These are phyloP conservation scores for Neurospora sp. DNA, from an alignment of 495 filamentous ascomycete genomes.

Conservation along the genomic window DNA sequence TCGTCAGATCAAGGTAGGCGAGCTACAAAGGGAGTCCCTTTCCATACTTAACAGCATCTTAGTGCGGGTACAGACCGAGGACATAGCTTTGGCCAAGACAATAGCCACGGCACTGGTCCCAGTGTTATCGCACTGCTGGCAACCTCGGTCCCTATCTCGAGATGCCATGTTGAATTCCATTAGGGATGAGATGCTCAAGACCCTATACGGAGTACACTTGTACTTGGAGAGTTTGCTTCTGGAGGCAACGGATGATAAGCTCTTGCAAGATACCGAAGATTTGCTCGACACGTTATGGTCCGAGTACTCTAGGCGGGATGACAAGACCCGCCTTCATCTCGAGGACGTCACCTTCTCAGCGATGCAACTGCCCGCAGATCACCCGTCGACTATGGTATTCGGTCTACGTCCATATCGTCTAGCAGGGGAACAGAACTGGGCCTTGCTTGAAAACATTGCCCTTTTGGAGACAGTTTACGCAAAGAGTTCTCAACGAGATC, in stretches of 20 bases:
- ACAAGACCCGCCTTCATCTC: conserved; percentile 62
- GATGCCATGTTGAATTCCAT: conserved; percentile 58
- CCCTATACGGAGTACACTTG: conserved; percentile 55
- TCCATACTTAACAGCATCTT: conserved; percentile 65
- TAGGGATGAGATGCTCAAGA: conserved; percentile 52
- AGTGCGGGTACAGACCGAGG: conserved; percentile 53
- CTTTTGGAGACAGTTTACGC: conserved; percentile 36
- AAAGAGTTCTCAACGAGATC: conserved; percentile 17
- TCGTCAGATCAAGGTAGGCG: conserved; percentile 44
- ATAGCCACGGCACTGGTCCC: conserved; percentile 54
- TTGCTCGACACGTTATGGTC: conserved; percentile 52
- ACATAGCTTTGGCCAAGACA: conserved; percentile 48
- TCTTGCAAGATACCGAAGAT: conserved; percentile 34
- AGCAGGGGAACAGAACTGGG: conserved; percentile 45
- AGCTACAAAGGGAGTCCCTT: conserved; percentile 60
- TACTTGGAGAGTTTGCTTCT: conserved; percentile 40
- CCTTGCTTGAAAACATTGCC: conserved; percentile 38
- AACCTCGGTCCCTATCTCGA: conserved; percentile 49
- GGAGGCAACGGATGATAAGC: conserved; percentile 15
- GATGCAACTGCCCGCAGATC: conserved; percentile 21
- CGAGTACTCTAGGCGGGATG: conserved; percentile 63
- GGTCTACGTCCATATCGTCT: conserved; percentile 36
- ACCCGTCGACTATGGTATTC: conserved; percentile 30
- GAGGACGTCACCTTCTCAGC: conserved; percentile 58
- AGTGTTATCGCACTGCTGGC: conserved; percentile 64